These are phyloP conservation scores for Aspergillus glaucus DNA, from an alignment of 2,329 filamentous ascomycete species.

Conservation along the genomic window DNA sequence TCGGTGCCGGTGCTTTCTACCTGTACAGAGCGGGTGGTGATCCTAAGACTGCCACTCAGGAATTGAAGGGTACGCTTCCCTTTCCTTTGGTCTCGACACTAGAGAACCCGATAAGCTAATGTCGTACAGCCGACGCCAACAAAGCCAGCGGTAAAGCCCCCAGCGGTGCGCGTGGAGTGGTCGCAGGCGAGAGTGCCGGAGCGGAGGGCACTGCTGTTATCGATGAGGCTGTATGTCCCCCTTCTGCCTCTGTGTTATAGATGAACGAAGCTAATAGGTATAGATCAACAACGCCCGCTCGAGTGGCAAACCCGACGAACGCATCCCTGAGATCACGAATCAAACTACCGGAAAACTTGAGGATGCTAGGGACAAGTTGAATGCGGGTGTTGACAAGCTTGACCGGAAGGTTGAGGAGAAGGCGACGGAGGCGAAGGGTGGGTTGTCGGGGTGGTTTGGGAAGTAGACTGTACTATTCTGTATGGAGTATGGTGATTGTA, in stretches of 20 bases:
- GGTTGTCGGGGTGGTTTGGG: constrained; percentile 80
- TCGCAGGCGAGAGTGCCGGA: constrained; percentile 57
- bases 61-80: constrained; percentile 65
- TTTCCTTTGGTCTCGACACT: not conserved
- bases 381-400: constrained; percentile 62
- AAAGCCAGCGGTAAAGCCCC: constrained; percentile 62
- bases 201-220: constrained; percentile 59
- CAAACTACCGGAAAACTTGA: constrained; percentile 52
- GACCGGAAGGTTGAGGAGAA: constrained; percentile 76
- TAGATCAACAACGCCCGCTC: constrained; percentile 58
- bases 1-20: constrained; percentile 75
- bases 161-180: constrained; percentile 56
- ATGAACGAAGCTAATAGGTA: not conserved
- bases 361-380: constrained; percentile 39
- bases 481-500: not conserved
- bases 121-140: constrained; percentile 64
- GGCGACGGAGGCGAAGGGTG: constrained; percentile 74
- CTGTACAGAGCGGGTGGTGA: constrained; percentile 80
- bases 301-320: constrained; percentile 52
- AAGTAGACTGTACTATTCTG: constrained; percentile 16
- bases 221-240: constrained; percentile 60
- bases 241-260: not conserved
- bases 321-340: constrained; percentile 55
- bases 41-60: constrained; percentile 75
- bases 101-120: not conserved